Base-by-base conservation (phyloP, 306 rosid species). In the Arachis stenosperma region DNA sequence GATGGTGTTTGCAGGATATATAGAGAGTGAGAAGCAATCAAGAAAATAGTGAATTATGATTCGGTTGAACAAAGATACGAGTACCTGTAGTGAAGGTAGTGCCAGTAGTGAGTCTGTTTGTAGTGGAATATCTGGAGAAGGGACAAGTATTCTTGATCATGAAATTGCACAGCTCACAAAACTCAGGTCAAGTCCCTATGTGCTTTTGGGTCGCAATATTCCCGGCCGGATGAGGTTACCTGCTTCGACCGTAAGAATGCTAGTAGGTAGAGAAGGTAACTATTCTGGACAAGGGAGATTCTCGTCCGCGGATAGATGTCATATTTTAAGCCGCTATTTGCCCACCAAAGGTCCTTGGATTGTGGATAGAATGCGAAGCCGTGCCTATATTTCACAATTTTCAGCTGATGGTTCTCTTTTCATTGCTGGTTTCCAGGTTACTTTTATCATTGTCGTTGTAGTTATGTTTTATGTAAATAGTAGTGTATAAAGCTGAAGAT, bases 361-460 rank as follows among this genome's bases (percentile, higher is more conserved):
- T 53, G 84, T 86, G 6, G 86, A 83, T 44, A 69, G 47, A 70
- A 81, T 75, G 86, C 70, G 46, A 75, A 86, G 82, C 66, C 84
- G 84, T 30, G 90, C 87, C 33, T 86, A 86, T 78, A 78, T 83
- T 71, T 86, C 87, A 0, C 90, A 86, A 50, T 86, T 86, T 78
- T 86, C 90, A 12, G 86, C 78, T 52, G 90, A 86, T 69, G 90
- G 90, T 68, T 83, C 84, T 41, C 86, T 86, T 59, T 83, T 86
- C 37, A 33, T 83, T 71, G 90, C 87, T 63, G 90, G 84, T 46
- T 78, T 75, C 68, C 90, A 86, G 90, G 90, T 86, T 65, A 9
- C 57, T 42, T 0, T 65, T 59, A 58, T 65, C 36, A 40, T 62
- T 81, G 9, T 62, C 37, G 22, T 63, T n/a, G 46, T 66, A 22